Percentiles rank a stretch among this genome's conserved stretches.
phyloP scores from a whole-genome alignment of 2,329 filamentous ascomycete species.

The Leptographium flavum region DNA sequence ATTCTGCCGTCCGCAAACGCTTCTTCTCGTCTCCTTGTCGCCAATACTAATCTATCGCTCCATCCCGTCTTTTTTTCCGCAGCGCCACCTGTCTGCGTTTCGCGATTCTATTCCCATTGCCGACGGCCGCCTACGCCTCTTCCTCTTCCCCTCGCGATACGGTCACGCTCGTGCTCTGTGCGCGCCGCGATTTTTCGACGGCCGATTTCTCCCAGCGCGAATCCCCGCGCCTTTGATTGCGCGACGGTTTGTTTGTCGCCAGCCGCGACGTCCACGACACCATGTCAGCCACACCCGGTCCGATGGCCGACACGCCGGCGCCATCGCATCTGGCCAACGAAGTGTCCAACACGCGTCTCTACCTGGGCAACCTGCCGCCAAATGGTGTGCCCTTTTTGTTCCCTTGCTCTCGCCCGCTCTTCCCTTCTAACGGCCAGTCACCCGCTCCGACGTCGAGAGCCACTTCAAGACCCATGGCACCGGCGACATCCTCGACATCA shows the following conservation, averaged over 20 bases:
- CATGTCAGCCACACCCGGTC: neutral
- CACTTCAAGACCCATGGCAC: conserved; percentile 94
- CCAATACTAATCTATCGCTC: no score
- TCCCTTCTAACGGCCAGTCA: conserved; percentile 42
- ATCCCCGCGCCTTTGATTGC: neutral
- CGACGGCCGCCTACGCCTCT: no score
- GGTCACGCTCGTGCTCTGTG: no score
- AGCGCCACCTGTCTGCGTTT: no score
- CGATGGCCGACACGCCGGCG: neutral
- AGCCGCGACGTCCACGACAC: neutral
- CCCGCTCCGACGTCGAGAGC: conserved; percentile 89
- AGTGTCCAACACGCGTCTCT: conserved; percentile 42
- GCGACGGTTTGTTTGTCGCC: no score
- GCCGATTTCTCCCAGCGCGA: neutral
- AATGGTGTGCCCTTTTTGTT: conserved; percentile 46
- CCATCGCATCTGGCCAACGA: conserved; percentile 27
- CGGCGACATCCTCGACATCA: conserved; percentile 96
- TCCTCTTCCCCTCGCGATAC: neutral
- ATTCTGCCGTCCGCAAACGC: no score
- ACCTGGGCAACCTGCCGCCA: conserved; percentile 63
- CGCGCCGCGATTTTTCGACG: neutral
- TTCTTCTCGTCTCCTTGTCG: no score
- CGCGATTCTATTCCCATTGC: no score
- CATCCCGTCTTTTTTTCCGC: no score
- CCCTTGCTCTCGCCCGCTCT: conserved; percentile 32